A percentile compares a stretch with the other conserved stretches of the same genome.
Evolutionary conservation across 1,284 basidiomycete genomes (phyloP).

Genomic region (Ustilago tritici): DNA sequence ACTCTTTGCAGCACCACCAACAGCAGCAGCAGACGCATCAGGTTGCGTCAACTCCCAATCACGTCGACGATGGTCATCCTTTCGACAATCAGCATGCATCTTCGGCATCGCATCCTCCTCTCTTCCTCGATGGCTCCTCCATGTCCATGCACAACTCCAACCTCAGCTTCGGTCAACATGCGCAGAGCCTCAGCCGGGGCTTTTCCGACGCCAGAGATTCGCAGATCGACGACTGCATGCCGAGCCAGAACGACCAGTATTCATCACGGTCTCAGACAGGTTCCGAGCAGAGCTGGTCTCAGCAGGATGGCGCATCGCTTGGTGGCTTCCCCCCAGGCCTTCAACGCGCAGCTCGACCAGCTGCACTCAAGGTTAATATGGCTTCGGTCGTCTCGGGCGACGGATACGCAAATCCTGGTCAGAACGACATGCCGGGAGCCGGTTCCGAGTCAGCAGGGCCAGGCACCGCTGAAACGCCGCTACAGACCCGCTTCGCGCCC

Average conservation of each 20-base stretch:
- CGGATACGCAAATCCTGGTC: neutral
- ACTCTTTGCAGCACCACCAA: conserved; percentile 14
- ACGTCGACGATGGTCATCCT: conserved; percentile 1
- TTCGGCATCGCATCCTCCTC: conserved; percentile 7
- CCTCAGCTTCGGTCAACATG: conserved; percentile 1
- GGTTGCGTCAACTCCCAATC: neutral
- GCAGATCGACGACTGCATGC: conserved; percentile 6
- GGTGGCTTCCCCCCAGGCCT: conserved; percentile 5
- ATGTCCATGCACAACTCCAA: conserved; percentile 16
- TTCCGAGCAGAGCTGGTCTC: conserved; percentile 38
- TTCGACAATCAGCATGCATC: neutral
- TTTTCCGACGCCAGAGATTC: neutral
- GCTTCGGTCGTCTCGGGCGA: conserved; percentile 15
- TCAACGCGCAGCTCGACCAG: conserved; percentile 32
- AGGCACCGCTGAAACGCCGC: conserved; percentile 21
- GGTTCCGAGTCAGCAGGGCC: conserved; percentile 21
- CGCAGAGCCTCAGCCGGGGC: conserved; percentile 6
- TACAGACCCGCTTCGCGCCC: conserved; percentile 42
- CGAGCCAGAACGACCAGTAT: conserved; percentile 15
- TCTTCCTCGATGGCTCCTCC: conserved; percentile 12
- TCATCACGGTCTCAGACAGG: conserved; percentile 30
- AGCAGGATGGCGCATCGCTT: conserved; percentile 7
- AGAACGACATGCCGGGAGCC: neutral
- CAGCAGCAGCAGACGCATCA: conserved; percentile 13
- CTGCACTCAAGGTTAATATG: conserved; percentile 46